Evolutionary conservation across 176 grass and related monocot species (phyloP).

Genomic region (Zizania latifolia): DNA sequence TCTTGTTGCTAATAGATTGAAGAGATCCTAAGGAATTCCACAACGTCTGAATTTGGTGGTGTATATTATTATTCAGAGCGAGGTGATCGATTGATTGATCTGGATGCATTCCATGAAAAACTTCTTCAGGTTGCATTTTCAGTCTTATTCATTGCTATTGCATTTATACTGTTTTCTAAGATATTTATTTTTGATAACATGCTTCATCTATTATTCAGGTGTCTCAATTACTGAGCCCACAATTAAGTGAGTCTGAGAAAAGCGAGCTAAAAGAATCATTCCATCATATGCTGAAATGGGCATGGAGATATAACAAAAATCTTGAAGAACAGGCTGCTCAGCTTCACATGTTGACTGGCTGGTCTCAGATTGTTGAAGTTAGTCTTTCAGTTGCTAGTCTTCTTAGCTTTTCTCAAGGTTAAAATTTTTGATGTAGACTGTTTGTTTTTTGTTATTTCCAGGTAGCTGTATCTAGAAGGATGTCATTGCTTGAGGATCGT

Average conservation of each 20-base stretch:
- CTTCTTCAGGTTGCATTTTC: conserved; percentile 65
- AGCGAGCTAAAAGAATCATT: conserved; percentile 63
- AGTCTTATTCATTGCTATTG: conserved; percentile 7
- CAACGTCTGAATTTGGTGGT: conserved; percentile 68
- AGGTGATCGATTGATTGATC: conserved; percentile 82
- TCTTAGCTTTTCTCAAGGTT: conserved; percentile 14
- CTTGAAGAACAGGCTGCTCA: conserved; percentile 97
- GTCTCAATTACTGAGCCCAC: conserved; percentile 43
- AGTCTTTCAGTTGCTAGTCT: conserved; percentile 23
- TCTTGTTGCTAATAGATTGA: conserved; percentile 47
- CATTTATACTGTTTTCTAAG: background rate
- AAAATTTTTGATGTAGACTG: background rate
- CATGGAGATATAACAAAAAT: conserved; percentile 88
- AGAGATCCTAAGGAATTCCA: conserved; percentile 60
- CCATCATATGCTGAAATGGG: conserved; percentile 91
- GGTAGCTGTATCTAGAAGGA: conserved; percentile 93
- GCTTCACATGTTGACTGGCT: conserved; percentile 93
- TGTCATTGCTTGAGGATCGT: conserved; percentile 84
- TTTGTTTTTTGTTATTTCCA: conserved; percentile 45
- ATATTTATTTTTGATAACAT: conserved; percentile 9
- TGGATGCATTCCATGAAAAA: conserved; percentile 76
- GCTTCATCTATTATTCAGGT: conserved; percentile 43
- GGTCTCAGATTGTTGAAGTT: conserved; percentile 96
- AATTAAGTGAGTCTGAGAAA: conserved; percentile 65
- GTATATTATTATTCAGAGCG: conserved; percentile 94